These are phyloP conservation scores for Hanseniaspora valbyensis DNA, from an alignment of 805 yeast species.

Conservation along the genomic window DNA sequence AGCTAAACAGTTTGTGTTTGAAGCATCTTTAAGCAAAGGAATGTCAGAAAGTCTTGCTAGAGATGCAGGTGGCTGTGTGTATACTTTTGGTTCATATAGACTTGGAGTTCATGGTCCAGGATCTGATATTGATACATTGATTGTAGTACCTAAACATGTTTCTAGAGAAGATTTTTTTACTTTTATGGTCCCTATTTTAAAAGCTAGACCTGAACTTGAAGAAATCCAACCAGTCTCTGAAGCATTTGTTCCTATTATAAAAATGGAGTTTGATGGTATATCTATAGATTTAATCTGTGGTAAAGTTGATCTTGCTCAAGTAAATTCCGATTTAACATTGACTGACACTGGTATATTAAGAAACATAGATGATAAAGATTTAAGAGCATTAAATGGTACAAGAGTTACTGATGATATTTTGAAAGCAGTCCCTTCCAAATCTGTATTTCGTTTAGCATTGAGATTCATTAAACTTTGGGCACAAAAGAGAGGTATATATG, in stretches of 20 bases:
- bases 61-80: slow-evolving; percentile 97
- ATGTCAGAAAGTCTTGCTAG: slow-evolving; percentile 96
- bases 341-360: slow-evolving; percentile 75
- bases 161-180: slow-evolving; percentile 79
- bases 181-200: slow-evolving; percentile 60
- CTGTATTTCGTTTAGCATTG: slow-evolving; percentile 83
- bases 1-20: slow-evolving; percentile 70
- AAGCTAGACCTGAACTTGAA: slow-evolving; percentile 68
- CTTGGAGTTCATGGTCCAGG: slow-evolving; percentile 97
- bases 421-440: slow-evolving; percentile 79
- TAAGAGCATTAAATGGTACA: slow-evolving; percentile 87
- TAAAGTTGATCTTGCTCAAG: slow-evolving; percentile 67
- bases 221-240: slow-evolving; percentile 92
- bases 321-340: slow-evolving; percentile 62
- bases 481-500: slow-evolving; percentile 84
- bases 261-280: slow-evolving; percentile 79
- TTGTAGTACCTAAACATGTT: slow-evolving; percentile 96
- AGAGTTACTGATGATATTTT: slow-evolving; percentile 93
- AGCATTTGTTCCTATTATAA: slow-evolving; percentile 95
- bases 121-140: slow-evolving; percentile 89
- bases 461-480: slow-evolving; percentile 96
- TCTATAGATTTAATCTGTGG: slow-evolving; percentile 88
- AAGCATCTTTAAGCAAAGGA: slow-evolving; percentile 67
- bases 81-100: slow-evolving; percentile 88
- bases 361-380: slow-evolving; percentile 83